Evolutionary conservation across 805 yeast species (phyloP).

Genomic region (Zygotorulaspora sp.): DNA sequence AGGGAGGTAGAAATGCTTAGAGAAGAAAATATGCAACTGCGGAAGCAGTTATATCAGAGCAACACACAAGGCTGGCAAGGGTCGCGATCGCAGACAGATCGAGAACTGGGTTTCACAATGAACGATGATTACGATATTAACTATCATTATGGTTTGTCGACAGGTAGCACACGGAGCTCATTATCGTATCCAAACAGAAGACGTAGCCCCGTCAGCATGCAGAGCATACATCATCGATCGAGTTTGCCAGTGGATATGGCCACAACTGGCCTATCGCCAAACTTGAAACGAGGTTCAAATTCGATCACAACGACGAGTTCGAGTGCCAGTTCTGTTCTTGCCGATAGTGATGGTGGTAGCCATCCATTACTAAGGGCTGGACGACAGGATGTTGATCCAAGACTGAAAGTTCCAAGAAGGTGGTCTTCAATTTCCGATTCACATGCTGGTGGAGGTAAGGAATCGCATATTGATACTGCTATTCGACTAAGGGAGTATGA

Average conservation of each 20-base stretch:
- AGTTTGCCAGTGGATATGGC: constrained; percentile 10
- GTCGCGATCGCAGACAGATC: constrained; percentile 4
- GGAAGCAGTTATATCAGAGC: constrained; percentile 22
- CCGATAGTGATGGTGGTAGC: constrained; percentile 4
- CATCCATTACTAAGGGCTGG: constrained; percentile 3
- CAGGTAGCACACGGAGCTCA: constrained; percentile 7
- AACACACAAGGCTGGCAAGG: constrained; percentile 1
- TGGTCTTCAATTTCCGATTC: constrained; percentile 9
- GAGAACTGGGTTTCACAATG: constrained; percentile 3
- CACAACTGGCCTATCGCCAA: constrained; percentile 8
- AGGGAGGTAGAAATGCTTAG: constrained; percentile 47
- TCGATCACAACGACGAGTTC: constrained; percentile 6
- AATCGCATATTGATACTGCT: background rate
- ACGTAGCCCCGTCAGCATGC: constrained; percentile 7
- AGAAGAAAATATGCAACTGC: constrained; percentile 44
- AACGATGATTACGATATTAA: constrained; percentile 7
- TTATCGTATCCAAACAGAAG: constrained; percentile 9
- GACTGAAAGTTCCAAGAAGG: constrained; percentile 13
- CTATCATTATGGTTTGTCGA: constrained; percentile 7
- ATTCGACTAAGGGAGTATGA: constrained; percentile 1
- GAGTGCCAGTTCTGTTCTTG: constrained; percentile 3
- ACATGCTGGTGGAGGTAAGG: background rate
- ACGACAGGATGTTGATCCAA: constrained; percentile 9
- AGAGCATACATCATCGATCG: constrained; percentile 1
- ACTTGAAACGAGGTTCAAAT: constrained; percentile 9